Evolutionary conservation across 495 filamentous ascomycete genomes (phyloP).

Genomic region (Penicillium samsonianum): DNA sequence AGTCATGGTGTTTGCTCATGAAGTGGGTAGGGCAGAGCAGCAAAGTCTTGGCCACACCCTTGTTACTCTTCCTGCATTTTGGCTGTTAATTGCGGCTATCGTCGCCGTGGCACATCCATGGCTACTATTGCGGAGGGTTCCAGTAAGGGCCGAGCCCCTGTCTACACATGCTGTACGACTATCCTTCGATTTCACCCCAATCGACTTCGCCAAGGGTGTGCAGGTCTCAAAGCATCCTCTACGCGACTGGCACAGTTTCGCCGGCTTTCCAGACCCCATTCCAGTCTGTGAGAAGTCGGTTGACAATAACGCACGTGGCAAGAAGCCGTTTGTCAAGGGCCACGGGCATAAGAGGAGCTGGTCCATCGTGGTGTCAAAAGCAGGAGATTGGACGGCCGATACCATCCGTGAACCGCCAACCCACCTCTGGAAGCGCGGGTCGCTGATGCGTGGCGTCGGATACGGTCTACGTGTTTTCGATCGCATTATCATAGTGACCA

Average conservation of each 20-base stretch:
- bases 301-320: not conserved
- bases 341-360: constrained; percentile 19
- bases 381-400: constrained; percentile 71
- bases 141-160: constrained; percentile 61
- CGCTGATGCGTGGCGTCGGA: constrained; percentile 62
- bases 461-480: constrained; percentile 64
- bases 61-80: constrained; percentile 61
- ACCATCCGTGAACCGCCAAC: constrained; percentile 56
- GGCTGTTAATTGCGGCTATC: constrained; percentile 64
- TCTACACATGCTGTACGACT: constrained; percentile 68
- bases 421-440: constrained; percentile 35
- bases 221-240: constrained; percentile 50
- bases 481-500: constrained; percentile 66
- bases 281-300: not conserved
- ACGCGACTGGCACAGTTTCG: constrained; percentile 73
- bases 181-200: constrained; percentile 58
- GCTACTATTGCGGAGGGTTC: constrained; percentile 60
- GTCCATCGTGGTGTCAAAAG: constrained; percentile 60
- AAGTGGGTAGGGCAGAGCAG: constrained; percentile 26
- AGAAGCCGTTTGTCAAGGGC: constrained; percentile 8
- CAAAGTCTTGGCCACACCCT: constrained; percentile 36
- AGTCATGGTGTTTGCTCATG: constrained; percentile 27
- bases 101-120: constrained; percentile 65
- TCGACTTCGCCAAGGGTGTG: constrained; percentile 26
- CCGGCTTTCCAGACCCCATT: constrained; percentile 56